A percentile compares a stretch with the other conserved stretches of the same genome.
Conservation (phyloP, 306 rosid genomes). For the Rosa persica region DNA sequence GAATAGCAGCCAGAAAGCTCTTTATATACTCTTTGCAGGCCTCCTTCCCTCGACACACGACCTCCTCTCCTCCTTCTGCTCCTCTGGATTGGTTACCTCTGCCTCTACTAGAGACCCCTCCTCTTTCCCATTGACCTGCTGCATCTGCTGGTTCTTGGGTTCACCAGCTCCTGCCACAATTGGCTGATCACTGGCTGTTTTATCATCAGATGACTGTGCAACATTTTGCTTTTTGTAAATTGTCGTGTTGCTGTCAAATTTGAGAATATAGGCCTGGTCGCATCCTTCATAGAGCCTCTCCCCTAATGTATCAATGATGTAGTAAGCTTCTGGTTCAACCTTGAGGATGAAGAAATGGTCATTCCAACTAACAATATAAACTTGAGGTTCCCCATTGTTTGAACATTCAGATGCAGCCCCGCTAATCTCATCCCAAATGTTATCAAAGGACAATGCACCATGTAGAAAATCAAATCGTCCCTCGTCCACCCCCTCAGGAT, state of each 20-base stretch:
- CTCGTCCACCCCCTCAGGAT: conserved; percentile 93
- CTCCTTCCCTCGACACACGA: conserved; percentile 80
- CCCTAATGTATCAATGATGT: conserved; percentile 88
- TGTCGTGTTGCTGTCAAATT: conserved; percentile 62
- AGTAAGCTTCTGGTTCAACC: conserved; percentile 85
- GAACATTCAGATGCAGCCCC: conserved; percentile 49
- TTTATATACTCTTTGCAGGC: conserved; percentile 96
- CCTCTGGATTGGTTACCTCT: conserved; percentile 38
- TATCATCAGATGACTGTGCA: conserved; percentile 54
- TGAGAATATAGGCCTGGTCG: conserved; percentile 84
- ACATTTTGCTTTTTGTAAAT: conserved; percentile 55
- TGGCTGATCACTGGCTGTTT: conserved; percentile 42
- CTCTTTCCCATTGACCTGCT: conserved; percentile 41
- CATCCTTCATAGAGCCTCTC: conserved; percentile 99
- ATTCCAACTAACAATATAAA: conserved; percentile 92
- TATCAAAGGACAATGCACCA: conserved; percentile 95
- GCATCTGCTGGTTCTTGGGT: conserved; percentile 41
- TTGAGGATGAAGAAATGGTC: conserved; percentile 98
- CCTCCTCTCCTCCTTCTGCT: conserved; percentile 55
- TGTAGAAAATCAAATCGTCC: conserved; percentile 84
- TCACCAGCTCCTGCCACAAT: conserved; percentile 45
- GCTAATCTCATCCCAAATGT: conserved; percentile 97
- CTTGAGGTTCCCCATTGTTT: conserved; percentile 51
- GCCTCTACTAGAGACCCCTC: conserved; percentile 36
- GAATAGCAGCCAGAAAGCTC: conserved; percentile 97